A percentile compares a stretch with the other conserved stretches of the same genome.
Evolutionary conservation across 1,139 yeast species (phyloP).

Genomic region (Protomyces macrosporus): DNA sequence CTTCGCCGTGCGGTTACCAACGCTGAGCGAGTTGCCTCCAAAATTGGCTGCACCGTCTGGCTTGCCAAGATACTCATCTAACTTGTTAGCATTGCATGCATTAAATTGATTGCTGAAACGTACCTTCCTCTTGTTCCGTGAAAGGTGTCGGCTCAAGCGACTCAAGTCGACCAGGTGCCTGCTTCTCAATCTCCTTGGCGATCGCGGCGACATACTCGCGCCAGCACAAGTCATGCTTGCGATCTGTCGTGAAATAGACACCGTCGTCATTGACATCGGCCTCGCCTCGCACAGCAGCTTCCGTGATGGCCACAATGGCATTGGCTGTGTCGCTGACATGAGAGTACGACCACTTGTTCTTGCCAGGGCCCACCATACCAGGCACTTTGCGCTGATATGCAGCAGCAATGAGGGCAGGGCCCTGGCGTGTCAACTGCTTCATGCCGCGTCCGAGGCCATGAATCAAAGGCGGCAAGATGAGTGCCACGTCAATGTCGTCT

Average conservation of each 20-base stretch:
- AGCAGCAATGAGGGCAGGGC: neutral
- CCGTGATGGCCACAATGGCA: neutral
- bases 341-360: neutral
- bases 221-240: neutral
- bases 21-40: neutral
- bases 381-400: neutral
- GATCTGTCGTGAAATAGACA: neutral
- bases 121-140: neutral
- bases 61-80: neutral
- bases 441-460: neutral
- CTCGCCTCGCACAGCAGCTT: neutral
- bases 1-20: neutral
- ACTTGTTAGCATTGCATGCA: no score
- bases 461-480: neutral
- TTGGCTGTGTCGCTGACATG: neutral
- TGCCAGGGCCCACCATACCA: neutral
- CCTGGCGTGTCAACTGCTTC: neutral
- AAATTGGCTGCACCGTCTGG: neutral
- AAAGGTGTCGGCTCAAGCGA: neutral
- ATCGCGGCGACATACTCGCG: neutral
- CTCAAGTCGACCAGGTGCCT: neutral
- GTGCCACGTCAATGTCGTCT: neutral
- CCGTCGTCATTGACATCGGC: neutral
- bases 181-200: neutral
- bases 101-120: no score